Evolutionary conservation across 441 rosid genomes (phyloP).

Genomic region (Populus hybrid): DNA sequence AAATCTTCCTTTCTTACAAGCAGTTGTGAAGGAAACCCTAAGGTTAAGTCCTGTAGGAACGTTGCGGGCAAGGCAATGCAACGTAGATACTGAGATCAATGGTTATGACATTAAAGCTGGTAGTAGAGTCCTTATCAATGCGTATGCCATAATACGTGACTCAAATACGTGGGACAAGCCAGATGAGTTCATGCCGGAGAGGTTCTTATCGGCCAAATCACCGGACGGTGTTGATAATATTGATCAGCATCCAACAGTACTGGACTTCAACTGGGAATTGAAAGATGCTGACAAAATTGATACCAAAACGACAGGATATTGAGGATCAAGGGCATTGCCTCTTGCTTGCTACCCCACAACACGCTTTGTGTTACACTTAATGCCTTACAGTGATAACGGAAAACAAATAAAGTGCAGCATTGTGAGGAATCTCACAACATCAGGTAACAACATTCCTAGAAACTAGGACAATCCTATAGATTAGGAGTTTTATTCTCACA

Average conservation of each 20-base stretch:
- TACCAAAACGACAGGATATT: slow-evolving; percentile 17
- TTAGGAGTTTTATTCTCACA: no score
- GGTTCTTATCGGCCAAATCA: slow-evolving; percentile 23
- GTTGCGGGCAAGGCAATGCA: slow-evolving; percentile 42
- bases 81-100: slow-evolving; percentile 33
- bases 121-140: slow-evolving; percentile 38
- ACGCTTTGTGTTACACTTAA: no score
- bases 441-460: no score
- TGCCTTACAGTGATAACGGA: no score
- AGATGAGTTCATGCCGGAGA: slow-evolving; percentile 38
- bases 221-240: neutral
- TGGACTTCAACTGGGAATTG: slow-evolving; percentile 38
- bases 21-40: slow-evolving; percentile 41
- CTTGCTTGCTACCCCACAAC: slow-evolving; percentile 32
- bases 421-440: no score
- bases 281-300: slow-evolving; percentile 25
- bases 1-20: slow-evolving; percentile 39
- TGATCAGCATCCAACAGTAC: neutral
- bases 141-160: slow-evolving; percentile 45
- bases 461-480: no score
- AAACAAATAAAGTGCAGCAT: no score
- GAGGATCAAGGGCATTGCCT: slow-evolving; percentile 32
- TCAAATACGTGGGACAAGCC: slow-evolving; percentile 22
- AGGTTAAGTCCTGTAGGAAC: slow-evolving; percentile 50
- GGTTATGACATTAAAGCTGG: slow-evolving; percentile 39